These are phyloP conservation scores for Nitzschia palea DNA, from an alignment of 108 stramenopile genomes.

Conservation along the genomic window DNA sequence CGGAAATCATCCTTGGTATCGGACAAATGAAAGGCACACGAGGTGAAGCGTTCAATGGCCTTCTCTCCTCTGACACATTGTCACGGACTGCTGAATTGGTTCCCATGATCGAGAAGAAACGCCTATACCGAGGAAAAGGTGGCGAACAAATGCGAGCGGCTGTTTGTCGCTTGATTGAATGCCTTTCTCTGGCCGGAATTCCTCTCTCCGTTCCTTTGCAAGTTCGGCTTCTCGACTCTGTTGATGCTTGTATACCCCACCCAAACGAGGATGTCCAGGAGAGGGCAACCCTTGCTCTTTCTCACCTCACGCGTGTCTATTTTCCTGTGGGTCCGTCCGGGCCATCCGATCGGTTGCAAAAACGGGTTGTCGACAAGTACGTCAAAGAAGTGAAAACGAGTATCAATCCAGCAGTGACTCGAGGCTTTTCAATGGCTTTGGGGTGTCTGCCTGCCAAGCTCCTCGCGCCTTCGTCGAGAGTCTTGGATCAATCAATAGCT, in stretches of 20 bases:
- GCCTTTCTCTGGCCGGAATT: constrained; percentile 70
- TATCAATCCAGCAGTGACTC: constrained; percentile 92
- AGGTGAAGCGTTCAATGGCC: constrained; percentile 13
- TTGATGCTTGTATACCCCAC: constrained; percentile 91
- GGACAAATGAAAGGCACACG: constrained; percentile 27
- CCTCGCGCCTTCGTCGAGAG: constrained; percentile 57
- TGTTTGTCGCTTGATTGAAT: constrained; percentile 91
- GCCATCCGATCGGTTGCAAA: constrained; percentile 85
- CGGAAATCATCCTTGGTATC: constrained; percentile 81
- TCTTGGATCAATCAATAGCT: constrained; percentile 55
- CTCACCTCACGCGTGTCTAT: constrained; percentile 67
- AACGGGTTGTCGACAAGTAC: constrained; percentile 85
- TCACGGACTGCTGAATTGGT: constrained; percentile 63
- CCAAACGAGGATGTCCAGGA: constrained; percentile 90
- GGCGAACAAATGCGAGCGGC: constrained; percentile 94
- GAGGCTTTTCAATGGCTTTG: constrained; percentile 91
- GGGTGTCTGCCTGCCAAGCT: constrained; percentile 87
- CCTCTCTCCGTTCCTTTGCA: constrained; percentile 76
- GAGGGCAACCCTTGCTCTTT: constrained; percentile 75
- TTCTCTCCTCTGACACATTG: constrained; percentile 17
- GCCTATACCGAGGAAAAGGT: constrained; percentile 96
- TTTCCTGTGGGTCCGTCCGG: constrained; percentile 84
- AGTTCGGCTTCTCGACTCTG: constrained; percentile 87
- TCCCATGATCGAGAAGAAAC: constrained; percentile 86
- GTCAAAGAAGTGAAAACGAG: constrained; percentile 62